Evolutionary conservation across 2,329 filamentous ascomycete species (phyloP).

Genomic region (Rhinocladiella mackenziei): DNA sequence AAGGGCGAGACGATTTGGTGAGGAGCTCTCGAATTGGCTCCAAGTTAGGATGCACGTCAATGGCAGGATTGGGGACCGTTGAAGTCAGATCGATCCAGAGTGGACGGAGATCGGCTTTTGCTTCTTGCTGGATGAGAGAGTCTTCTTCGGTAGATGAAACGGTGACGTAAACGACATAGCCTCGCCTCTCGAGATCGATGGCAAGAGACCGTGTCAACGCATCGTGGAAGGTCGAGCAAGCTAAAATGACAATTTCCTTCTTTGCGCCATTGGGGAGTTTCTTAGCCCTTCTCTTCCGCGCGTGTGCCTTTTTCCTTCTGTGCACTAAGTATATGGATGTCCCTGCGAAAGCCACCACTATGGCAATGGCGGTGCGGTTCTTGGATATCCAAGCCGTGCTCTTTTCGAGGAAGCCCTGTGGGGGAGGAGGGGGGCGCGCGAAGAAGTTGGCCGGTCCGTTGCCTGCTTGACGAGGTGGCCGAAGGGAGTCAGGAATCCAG

Average conservation of each 20-base stretch:
- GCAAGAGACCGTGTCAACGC: constrained; percentile 79
- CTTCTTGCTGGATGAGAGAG: constrained; percentile 65
- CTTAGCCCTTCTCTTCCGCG: constrained; percentile 67
- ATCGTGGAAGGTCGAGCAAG: constrained; percentile 73
- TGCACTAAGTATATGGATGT: constrained; percentile 58
- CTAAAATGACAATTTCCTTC: constrained; percentile 81
- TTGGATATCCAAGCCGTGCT: constrained; percentile 66
- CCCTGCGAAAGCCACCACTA: constrained; percentile 66
- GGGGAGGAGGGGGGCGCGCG: constrained; percentile 38
- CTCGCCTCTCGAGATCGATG: constrained; percentile 80
- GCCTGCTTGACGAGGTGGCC: constrained; percentile 44
- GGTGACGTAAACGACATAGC: constrained; percentile 90
- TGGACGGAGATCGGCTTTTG: constrained; percentile 75
- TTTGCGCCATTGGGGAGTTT: constrained; percentile 78
- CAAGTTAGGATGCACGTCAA: constrained; percentile 30
- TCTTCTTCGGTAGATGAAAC: constrained; percentile 85
- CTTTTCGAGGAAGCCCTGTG: constrained; percentile 49
- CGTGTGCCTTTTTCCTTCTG: constrained; percentile 56
- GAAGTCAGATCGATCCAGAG: constrained; percentile 79
- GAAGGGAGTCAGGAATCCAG: constrained; percentile 70
- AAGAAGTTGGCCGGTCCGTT: constrained; percentile 18
- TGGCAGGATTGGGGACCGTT: constrained; percentile 27
- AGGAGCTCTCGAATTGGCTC: constrained; percentile 29
- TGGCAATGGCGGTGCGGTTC: constrained; percentile 70
- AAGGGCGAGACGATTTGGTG: constrained; percentile 17